Percentiles rank a stretch among this genome's conserved stretches.
phyloP scores from a whole-genome alignment of 805 yeast species.

The Wickerhamomyces chambardii region DNA sequence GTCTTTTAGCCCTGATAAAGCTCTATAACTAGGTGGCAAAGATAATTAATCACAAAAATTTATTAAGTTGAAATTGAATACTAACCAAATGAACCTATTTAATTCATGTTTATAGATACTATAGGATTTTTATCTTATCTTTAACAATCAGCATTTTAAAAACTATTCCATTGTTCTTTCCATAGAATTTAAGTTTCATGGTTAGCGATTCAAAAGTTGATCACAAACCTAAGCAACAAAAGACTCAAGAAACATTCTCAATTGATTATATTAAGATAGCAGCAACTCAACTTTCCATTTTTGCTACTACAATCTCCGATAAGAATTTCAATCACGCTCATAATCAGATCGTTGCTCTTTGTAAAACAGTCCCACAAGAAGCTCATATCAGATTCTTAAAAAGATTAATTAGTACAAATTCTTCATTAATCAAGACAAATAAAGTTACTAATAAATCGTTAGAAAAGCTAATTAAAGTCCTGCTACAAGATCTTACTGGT shows the following conservation, averaged over 20 bases:
- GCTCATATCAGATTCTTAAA: conserved; percentile 23
- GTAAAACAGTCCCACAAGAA: conserved; percentile 24
- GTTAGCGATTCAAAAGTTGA: not conserved
- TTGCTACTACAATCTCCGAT: conserved; percentile 33
- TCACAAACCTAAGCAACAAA: not conserved
- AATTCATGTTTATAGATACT: no score
- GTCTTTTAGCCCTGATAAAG: no score
- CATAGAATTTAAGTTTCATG: not conserved
- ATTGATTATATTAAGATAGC: conserved; percentile 23
- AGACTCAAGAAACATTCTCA: not conserved
- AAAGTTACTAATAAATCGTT: conserved; percentile 8
- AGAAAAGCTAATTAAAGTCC: conserved; percentile 14
- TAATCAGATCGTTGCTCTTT: conserved; percentile 37
- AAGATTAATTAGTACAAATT: conserved; percentile 21
- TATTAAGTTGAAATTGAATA: no score
- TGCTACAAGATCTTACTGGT: conserved; percentile 12
- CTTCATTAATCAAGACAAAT: conserved; percentile 15
- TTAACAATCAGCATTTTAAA: not conserved
- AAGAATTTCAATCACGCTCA: conserved; percentile 29
- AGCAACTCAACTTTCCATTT: conserved; percentile 43
- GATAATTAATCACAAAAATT: no score
- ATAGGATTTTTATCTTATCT: not conserved
- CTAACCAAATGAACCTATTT: no score
- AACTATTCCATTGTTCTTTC: not conserved
- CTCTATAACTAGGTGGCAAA: no score